Evolutionary conservation across 2,329 filamentous ascomycete species (phyloP).

Genomic region (Mycosphaerella arachidis): DNA sequence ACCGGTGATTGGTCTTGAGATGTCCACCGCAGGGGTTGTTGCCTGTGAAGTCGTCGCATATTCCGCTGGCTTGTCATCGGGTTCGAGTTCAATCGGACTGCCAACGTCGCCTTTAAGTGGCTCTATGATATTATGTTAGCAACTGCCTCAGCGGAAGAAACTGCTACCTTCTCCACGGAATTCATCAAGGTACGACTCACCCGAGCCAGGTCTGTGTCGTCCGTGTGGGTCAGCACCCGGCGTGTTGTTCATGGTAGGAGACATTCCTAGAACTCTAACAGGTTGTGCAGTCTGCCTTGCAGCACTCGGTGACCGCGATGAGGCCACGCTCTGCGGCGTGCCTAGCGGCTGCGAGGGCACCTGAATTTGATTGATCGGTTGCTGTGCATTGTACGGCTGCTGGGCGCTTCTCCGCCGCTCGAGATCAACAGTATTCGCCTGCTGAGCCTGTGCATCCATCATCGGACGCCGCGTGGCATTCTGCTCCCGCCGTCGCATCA

Average conservation of each 20-base stretch:
- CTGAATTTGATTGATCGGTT: slow-evolving; percentile 22
- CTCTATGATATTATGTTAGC: neutral
- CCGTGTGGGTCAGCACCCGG: neutral
- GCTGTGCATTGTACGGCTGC: slow-evolving; percentile 20
- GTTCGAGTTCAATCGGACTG: slow-evolving; percentile 6
- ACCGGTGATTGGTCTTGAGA: neutral
- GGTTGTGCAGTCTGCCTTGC: neutral
- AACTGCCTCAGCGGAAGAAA: neutral
- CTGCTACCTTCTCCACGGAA: neutral
- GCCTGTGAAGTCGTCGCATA: neutral
- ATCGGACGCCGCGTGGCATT: slow-evolving; percentile 16
- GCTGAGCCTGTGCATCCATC: neutral
- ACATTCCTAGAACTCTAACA: neutral
- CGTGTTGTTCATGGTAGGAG: neutral
- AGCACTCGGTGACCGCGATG: slow-evolving; percentile 7
- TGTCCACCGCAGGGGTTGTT: neutral
- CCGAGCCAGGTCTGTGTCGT: neutral
- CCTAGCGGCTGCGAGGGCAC: slow-evolving; percentile 14
- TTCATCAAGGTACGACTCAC: neutral
- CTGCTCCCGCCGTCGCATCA: slow-evolving; percentile 21
- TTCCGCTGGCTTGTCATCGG: neutral
- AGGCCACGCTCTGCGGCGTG: slow-evolving; percentile 3
- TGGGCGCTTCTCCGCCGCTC: slow-evolving; percentile 21
- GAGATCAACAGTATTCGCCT: too few species aligned
- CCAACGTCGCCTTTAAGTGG: neutral